These are phyloP conservation scores for Lentinula aciculospora DNA, from an alignment of 768 basidiomycete species.

Conservation along the genomic window DNA sequence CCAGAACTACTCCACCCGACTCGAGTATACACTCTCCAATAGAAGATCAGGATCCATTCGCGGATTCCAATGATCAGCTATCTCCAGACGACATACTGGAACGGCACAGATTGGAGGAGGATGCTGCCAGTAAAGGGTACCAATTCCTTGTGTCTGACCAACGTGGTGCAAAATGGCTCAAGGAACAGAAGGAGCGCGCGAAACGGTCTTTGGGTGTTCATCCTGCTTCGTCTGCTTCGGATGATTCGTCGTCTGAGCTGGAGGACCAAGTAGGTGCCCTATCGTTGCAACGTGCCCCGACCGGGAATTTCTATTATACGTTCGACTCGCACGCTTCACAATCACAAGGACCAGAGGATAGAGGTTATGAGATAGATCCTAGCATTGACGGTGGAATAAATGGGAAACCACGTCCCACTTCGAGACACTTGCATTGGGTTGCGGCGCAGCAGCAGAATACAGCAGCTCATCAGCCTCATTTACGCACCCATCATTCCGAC, in stretches of 20 bases:
- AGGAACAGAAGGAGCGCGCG: slow-evolving; percentile 70
- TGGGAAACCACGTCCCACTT: slow-evolving; percentile 49
- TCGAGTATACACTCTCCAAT: slow-evolving; percentile 10
- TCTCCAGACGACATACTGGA: slow-evolving; percentile 46
- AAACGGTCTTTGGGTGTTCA: slow-evolving; percentile 55
- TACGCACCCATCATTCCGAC: slow-evolving; percentile 23
- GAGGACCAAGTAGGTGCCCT: slow-evolving; percentile 48
- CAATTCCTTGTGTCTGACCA: slow-evolving; percentile 48
- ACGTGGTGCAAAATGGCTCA: slow-evolving; percentile 76
- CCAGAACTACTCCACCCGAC: neutral
- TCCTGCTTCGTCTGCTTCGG: slow-evolving; percentile 55
- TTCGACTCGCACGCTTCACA: slow-evolving; percentile 49
- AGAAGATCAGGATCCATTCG: slow-evolving; percentile 17
- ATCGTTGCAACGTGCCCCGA: slow-evolving; percentile 57
- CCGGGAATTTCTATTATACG: slow-evolving; percentile 74
- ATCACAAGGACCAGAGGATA: slow-evolving; percentile 51
- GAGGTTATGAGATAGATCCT: slow-evolving; percentile 21
- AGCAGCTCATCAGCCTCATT: neutral
- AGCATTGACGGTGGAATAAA: slow-evolving; percentile 26
- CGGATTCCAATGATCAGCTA: slow-evolving; percentile 21
- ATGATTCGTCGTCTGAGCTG: slow-evolving; percentile 32
- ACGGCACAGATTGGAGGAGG: slow-evolving; percentile 48
- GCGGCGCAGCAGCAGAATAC: slow-evolving; percentile 41
- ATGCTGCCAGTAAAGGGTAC: slow-evolving; percentile 34
- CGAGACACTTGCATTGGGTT: slow-evolving; percentile 64